Conservation (phyloP, 2,329 filamentous ascomycete species). For the Domatiomyces globalis region DNA sequence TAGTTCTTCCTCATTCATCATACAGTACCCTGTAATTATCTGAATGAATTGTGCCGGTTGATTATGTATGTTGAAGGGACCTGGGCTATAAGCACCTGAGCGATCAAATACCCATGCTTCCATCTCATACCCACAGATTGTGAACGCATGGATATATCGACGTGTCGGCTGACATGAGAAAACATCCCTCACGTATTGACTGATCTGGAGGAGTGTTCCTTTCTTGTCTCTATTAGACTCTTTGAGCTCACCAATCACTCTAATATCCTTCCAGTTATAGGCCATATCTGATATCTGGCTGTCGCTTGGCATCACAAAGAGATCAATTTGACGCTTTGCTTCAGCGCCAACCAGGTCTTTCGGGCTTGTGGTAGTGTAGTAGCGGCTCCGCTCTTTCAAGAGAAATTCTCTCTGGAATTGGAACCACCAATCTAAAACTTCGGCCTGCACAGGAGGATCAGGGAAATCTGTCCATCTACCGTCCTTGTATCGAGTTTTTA, state of each 20-base stretch:
- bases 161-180: conserved; percentile 22
- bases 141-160: conserved; percentile 23
- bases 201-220: conserved; percentile 15
- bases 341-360: neutral
- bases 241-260: conserved; percentile 7
- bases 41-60: conserved; percentile 20
- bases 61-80: conserved; percentile 21
- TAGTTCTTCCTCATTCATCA: conserved; percentile 23
- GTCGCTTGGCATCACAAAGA: neutral
- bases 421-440: too few relatives aligned
- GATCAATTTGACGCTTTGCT: neutral
- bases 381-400: too few relatives aligned
- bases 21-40: conserved; percentile 19
- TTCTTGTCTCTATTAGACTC: conserved; percentile 25
- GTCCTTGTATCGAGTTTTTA: too few relatives aligned
- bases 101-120: conserved; percentile 18
- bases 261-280: conserved; percentile 5
- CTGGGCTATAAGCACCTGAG: conserved; percentile 17
- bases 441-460: too few relatives aligned
- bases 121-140: conserved; percentile 16
- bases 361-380: too few relatives aligned
- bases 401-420: neutral
- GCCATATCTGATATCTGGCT: conserved; percentile 2
- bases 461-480: too few relatives aligned
- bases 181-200: too few relatives aligned